Base-by-base conservation (phyloP, 2,329 filamentous ascomycete genomes). In the Pyricularia grisea region DNA sequence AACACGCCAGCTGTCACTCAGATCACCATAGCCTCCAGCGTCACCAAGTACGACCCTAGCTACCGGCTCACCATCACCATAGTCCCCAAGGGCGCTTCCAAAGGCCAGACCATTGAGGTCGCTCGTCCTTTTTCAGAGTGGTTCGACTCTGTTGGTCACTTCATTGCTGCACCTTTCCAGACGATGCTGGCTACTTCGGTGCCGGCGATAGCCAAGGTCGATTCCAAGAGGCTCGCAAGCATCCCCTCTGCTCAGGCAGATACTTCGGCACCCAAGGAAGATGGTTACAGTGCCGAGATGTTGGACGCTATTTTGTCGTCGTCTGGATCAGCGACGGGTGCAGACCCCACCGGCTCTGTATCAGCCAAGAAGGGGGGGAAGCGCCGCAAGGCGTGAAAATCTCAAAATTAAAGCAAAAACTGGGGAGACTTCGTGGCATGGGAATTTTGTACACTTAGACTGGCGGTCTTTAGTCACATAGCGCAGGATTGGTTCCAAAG, bases 131-230 rank as follows among this genome's bases (percentile, higher is more conserved):
- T 95, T 77, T 86, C 86, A 42, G 83, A 86, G 68, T 95, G 91
- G 91, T 95, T 94, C 74, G 91, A 96, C 78, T 81, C 80, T 69
- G 81, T 83, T 60, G 92, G 92, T 67, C 86, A 84, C 77, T 93
- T 95, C 77, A 85, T 93, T 65, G 85, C 87, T 10, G 82, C 87
- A 73, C 92, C 92, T 6, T 94, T 95, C 79, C 92, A 95, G 83
- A 86, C 89, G 76, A 88, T 92, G 81, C 82, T 95, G 66, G 91
- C 91, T 12, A 85, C 84, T n/a, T 84, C 85, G 60, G 83, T 94
- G 3, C 86, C 88, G 0, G 76, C 85, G 36, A 84, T 94, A 71
- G 91, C 89, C 67, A 83, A 83, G 73, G 84, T 84, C 36, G 92
- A 94, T 74, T 85, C 88, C 55, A 85, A 86, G 77, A 83, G 84